A percentile compares a stretch with the other conserved stretches of the same genome.
phyloP scores from a whole-genome alignment of 2,329 filamentous ascomycete species.

The Graphilbum sp. region DNA sequence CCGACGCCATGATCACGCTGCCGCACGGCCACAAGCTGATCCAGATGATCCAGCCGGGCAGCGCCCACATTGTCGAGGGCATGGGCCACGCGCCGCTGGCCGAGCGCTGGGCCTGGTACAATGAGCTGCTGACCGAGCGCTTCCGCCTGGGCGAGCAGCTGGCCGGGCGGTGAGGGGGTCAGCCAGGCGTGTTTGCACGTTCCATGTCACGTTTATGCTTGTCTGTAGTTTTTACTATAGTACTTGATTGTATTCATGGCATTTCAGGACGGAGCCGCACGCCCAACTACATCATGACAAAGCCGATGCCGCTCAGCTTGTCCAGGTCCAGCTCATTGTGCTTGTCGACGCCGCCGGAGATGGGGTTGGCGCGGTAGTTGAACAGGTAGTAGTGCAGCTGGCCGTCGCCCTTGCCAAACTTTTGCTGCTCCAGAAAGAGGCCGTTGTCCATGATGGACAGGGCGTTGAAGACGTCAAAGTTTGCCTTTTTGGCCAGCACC shows the following conservation, averaged over 20 bases:
- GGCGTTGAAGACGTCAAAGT: conserved; percentile 95
- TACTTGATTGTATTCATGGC: too few relatives aligned
- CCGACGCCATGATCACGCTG: conserved; percentile 63
- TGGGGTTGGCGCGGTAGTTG: conserved; percentile 83
- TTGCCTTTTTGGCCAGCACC: conserved; percentile 65
- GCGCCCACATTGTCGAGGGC: conserved; percentile 47
- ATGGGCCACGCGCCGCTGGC: conserved; percentile 61
- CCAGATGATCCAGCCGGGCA: conserved; percentile 43
- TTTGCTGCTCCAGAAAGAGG: conserved; percentile 82
- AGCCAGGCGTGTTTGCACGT: too few relatives aligned
- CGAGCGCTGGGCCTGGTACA: conserved; percentile 56
- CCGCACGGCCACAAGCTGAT: conserved; percentile 55
- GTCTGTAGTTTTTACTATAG: too few relatives aligned
- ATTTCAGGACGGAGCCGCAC: too few relatives aligned
- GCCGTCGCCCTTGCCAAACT: conserved; percentile 87
- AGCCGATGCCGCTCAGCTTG: conserved; percentile 69
- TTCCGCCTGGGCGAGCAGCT: conserved; percentile 36
- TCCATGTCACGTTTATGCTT: too few relatives aligned
- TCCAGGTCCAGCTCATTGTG: conserved; percentile 64
- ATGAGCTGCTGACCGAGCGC: conserved; percentile 40
- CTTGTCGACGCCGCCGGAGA: conserved; percentile 69
- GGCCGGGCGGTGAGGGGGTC: conserved; percentile 8
- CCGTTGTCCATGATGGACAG: conserved; percentile 87
- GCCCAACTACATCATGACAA: conserved; percentile 47
- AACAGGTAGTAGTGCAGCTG: conserved; percentile 95